phyloP scores from a whole-genome alignment of 768 basidiomycete genomes.

The Galerina sulciceps region DNA sequence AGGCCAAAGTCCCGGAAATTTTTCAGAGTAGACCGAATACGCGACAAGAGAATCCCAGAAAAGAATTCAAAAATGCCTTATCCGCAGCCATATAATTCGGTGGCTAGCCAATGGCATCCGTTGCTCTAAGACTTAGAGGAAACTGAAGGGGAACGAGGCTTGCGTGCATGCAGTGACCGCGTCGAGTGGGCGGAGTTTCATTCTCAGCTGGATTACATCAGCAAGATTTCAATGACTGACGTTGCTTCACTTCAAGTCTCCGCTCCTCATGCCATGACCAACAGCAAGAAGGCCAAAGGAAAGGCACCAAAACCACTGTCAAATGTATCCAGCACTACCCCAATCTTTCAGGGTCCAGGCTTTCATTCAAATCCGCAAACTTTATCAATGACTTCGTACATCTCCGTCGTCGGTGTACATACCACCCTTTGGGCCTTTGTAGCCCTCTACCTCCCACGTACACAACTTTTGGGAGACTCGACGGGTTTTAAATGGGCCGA shows the following conservation, averaged over 20 bases:
- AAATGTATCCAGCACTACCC: constrained; percentile 4
- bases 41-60: too few species aligned
- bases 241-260: neutral
- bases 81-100: too few species aligned
- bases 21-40: too few species aligned
- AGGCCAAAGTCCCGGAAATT: too few species aligned
- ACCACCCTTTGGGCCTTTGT: constrained; percentile 67
- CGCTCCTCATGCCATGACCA: constrained; percentile 18
- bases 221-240: neutral
- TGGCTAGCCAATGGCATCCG: too few species aligned
- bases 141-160: too few species aligned
- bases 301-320: constrained; percentile 7
- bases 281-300: constrained; percentile 17
- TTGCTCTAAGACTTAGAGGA: too few species aligned
- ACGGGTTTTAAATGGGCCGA: constrained; percentile 33
- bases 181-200: too few species aligned
- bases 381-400: constrained; percentile 58
- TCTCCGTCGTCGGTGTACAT: constrained; percentile 71
- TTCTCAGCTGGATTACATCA: neutral
- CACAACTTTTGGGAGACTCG: constrained; percentile 46
- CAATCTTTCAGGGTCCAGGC: neutral
- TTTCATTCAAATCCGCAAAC: constrained; percentile 18
- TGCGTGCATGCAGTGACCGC: too few species aligned
- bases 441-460: constrained; percentile 73
- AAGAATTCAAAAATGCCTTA: too few species aligned